phyloP scores from a whole-genome alignment of 2,329 filamentous ascomycete genomes.

The Rhinocladiella similis region DNA sequence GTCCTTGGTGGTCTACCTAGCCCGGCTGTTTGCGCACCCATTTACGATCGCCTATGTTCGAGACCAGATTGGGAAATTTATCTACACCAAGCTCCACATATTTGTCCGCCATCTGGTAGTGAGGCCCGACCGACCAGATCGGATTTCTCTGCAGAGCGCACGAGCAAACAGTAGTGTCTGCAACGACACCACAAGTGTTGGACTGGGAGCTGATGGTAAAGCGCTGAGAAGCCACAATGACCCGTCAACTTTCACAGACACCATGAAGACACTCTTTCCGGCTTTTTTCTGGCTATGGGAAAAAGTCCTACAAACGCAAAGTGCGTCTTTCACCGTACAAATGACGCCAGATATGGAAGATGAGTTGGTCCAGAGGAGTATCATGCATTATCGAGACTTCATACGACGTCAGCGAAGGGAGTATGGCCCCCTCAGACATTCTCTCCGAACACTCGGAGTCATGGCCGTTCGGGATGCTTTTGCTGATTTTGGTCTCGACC shows the following conservation, averaged over 20 bases:
- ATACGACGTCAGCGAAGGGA: conserved; percentile 7
- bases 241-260: conserved; percentile 1
- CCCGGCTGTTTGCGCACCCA: conserved; percentile 37
- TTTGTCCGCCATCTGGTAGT: conserved; percentile 17
- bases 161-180: conserved; percentile 4
- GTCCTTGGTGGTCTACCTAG: conserved; percentile 31
- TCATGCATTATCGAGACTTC: conserved; percentile 8
- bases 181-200: conserved; percentile 9
- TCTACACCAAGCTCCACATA: conserved; percentile 18
- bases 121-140: conserved; percentile 24
- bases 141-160: conserved; percentile 19
- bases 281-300: conserved; percentile 18
- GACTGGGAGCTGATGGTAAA: conserved; percentile 3
- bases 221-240: conserved; percentile 1
- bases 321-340: conserved; percentile 16
- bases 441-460: conserved; percentile 6
- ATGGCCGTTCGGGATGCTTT: conserved; percentile 20
- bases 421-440: neutral
- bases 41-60: conserved; percentile 27
- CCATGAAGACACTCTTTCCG: conserved; percentile 15
- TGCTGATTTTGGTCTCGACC: conserved; percentile 18
- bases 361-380: conserved; percentile 12
- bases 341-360: conserved; percentile 14
- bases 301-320: conserved; percentile 16
- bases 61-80: conserved; percentile 12